These are phyloP conservation scores for Gastrolobium bilobum DNA, from an alignment of 306 rosid genomes.

Conservation along the genomic window DNA sequence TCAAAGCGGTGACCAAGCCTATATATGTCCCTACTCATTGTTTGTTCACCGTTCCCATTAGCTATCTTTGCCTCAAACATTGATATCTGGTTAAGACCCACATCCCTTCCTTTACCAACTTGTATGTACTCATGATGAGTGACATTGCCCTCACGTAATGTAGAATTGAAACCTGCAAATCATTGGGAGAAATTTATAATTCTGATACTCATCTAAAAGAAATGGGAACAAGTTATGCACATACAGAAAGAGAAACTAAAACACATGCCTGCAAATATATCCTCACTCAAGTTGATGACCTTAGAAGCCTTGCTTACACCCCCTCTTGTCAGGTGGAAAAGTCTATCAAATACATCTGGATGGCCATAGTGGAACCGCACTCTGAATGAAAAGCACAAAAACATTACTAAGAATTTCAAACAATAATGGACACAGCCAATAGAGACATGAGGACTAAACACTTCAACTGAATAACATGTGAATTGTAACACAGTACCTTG, in stretches of 20 bases:
- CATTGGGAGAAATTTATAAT: constrained; percentile 33
- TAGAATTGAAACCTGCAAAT: constrained; percentile 87
- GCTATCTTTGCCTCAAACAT: constrained; percentile 98
- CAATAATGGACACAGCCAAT: constrained; percentile 26
- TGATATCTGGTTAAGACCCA: constrained; percentile 97
- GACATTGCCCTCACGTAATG: constrained; percentile 90
- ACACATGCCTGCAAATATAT: constrained; percentile 95
- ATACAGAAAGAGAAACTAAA: constrained; percentile 36
- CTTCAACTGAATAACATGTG: constrained; percentile 28
- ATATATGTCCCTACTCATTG: constrained; percentile 92
- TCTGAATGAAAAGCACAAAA: constrained; percentile 66
- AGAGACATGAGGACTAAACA: constrained; percentile 29
- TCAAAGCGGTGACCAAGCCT: constrained; percentile 97
- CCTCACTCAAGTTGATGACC: constrained; percentile 95
- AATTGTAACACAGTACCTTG: not conserved
- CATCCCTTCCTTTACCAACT: constrained; percentile 98
- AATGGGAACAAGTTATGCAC: constrained; percentile 21
- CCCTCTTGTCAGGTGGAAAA: constrained; percentile 97
- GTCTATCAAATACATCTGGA: constrained; percentile 96
- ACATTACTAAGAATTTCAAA: constrained; percentile 37
- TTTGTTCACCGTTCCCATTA: constrained; percentile 95
- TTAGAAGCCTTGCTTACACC: constrained; percentile 98
- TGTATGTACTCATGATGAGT: constrained; percentile 98
- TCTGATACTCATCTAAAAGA: constrained; percentile 17
- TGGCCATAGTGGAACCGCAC: constrained; percentile 99